A percentile compares a stretch with the other conserved stretches of the same genome.
phyloP scores from a whole-genome alignment of 2,329 filamentous ascomycete genomes.

The Dothidotthia symphoricarpi region DNA sequence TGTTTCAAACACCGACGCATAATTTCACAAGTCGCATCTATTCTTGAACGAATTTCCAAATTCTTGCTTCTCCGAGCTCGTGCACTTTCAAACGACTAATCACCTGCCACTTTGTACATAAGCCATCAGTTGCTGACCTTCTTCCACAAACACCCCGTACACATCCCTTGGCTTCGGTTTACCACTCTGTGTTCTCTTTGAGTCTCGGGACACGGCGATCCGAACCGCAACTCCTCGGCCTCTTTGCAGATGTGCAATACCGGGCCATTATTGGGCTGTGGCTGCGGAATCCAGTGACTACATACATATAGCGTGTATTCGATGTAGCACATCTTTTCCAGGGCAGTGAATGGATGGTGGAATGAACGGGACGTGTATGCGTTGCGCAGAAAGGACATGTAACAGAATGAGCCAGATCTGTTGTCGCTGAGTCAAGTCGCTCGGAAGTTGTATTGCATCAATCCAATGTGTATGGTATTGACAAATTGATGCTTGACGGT shows the following conservation, averaged over 20 bases:
- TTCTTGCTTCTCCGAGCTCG: too few relatives aligned
- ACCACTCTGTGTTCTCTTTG: slow-evolving; percentile 31
- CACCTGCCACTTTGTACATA: too few relatives aligned
- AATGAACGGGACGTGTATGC: slow-evolving; percentile 16
- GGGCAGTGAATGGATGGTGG: slow-evolving; percentile 15
- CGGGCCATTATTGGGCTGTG: slow-evolving; percentile 26
- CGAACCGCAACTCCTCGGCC: slow-evolving; percentile 27
- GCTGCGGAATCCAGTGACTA: slow-evolving; percentile 35
- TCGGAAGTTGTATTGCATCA: too few relatives aligned
- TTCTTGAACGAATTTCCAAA: too few relatives aligned
- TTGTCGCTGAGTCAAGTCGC: too few relatives aligned
- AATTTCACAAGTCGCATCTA: too few relatives aligned
- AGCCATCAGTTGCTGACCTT: slow-evolving; percentile 5
- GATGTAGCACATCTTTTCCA: slow-evolving; percentile 29
- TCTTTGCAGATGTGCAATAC: slow-evolving; percentile 31
- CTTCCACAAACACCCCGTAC: slow-evolving; percentile 32
- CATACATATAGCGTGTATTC: slow-evolving; percentile 34
- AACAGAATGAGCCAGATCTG: slow-evolving; percentile 1
- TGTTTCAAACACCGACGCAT: too few relatives aligned
- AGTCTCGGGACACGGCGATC: slow-evolving; percentile 26
- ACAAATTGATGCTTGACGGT: too few relatives aligned
- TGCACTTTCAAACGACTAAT: too few relatives aligned
- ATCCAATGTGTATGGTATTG: too few relatives aligned
- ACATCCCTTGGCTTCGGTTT: slow-evolving; percentile 35
- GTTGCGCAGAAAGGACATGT: too few relatives aligned